Conservation (phyloP, 2,329 filamentous ascomycete species). For the Davidsoniella virescens region DNA sequence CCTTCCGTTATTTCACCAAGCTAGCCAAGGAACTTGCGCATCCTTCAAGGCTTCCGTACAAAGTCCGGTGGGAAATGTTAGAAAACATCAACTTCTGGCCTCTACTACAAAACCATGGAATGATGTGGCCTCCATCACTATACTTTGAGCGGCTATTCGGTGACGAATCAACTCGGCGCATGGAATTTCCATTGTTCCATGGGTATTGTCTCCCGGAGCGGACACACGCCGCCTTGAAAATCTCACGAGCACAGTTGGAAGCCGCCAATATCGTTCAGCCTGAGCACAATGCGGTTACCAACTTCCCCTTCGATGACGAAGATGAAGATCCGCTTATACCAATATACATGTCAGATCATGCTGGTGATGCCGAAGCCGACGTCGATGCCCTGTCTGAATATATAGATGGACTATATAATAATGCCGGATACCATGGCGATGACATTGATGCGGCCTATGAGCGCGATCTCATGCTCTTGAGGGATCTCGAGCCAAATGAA, state of each 20-base stretch:
- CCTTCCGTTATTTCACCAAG: no score
- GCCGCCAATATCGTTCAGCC: not conserved
- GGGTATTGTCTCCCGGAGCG: not conserved
- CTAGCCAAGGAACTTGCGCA: no score
- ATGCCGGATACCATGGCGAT: no score
- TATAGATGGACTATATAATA: no score
- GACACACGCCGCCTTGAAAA: not conserved
- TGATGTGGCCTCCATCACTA: conserved; percentile 3
- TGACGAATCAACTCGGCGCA: not conserved
- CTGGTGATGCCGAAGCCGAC: not conserved
- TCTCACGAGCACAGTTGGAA: not conserved
- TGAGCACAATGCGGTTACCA: no score
- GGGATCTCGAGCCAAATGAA: not conserved
- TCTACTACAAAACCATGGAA: not conserved
- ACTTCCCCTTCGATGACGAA: not conserved
- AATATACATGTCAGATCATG: not conserved
- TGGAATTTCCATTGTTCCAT: conserved; percentile 1
- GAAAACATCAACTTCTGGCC: conserved; percentile 4
- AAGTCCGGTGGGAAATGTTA: not conserved
- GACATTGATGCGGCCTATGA: no score
- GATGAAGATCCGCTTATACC: not conserved
- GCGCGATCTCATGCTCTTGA: no score
- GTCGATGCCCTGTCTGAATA: no score
- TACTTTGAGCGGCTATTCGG: conserved; percentile 3
- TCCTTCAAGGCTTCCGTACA: no score